Evolutionary conservation across 2,329 filamentous ascomycete genomes (phyloP).

Genomic region (Ascochyta fabae): DNA sequence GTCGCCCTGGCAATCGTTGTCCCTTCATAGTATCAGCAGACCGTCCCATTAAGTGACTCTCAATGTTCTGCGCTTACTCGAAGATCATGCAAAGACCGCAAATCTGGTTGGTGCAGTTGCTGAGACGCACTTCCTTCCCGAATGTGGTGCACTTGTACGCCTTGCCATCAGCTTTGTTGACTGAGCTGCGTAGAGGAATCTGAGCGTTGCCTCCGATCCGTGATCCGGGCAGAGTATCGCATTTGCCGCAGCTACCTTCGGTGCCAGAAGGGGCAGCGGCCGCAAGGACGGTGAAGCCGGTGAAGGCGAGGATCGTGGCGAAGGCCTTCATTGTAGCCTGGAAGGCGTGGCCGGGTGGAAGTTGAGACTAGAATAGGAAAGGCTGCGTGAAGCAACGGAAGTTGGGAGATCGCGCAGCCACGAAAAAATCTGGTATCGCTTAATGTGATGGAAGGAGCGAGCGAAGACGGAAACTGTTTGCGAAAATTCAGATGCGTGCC

Average conservation of each 20-base stretch:
- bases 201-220: constrained; percentile 6
- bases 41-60: background rate
- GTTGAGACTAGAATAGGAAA: no score
- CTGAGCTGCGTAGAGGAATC: constrained; percentile 2
- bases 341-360: no score
- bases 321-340: background rate
- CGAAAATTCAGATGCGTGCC: background rate
- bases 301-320: background rate
- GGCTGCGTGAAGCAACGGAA: no score
- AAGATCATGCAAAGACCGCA: constrained; percentile 12
- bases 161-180: background rate
- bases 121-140: constrained; percentile 2
- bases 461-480: background rate
- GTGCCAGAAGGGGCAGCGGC: background rate
- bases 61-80: background rate
- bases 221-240: constrained; percentile 3
- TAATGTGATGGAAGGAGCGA: background rate
- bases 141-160: constrained; percentile 10
- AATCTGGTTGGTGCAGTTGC: constrained; percentile 1
- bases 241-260: constrained; percentile 2
- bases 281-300: background rate
- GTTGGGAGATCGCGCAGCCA: no score
- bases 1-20: constrained; percentile 3
- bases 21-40: background rate
- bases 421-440: no score